These are phyloP conservation scores for Exophiala alcalophila DNA, from an alignment of 2,329 filamentous ascomycete species.

Conservation along the genomic window DNA sequence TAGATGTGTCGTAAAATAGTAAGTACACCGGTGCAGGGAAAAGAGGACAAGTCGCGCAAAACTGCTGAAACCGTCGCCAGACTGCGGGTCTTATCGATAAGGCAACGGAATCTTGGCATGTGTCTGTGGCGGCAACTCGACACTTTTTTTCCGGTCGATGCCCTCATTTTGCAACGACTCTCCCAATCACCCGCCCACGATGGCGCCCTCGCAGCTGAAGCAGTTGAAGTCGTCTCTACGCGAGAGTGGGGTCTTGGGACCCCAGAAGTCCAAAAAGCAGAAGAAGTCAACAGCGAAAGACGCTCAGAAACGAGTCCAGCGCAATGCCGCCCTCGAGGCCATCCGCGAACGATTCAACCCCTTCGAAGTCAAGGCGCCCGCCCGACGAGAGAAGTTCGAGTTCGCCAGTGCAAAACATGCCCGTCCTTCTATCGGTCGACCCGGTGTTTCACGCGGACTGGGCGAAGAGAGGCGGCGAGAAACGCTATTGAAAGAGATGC, in stretches of 20 bases:
- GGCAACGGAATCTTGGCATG: too few relatives aligned
- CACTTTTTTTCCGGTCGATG: too few relatives aligned
- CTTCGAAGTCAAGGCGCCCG: conserved; percentile 84
- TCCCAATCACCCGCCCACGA: too few relatives aligned
- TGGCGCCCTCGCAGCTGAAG: conserved; percentile 96
- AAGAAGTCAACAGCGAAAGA: conserved; percentile 70
- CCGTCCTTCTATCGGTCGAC: conserved; percentile 63
- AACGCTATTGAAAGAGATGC: conserved; percentile 86
- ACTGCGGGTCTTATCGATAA: too few relatives aligned
- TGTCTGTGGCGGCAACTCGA: too few relatives aligned
- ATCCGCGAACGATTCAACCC: conserved; percentile 98
- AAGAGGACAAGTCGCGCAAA: too few relatives aligned
- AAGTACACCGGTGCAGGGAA: too few relatives aligned
- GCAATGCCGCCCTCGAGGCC: conserved; percentile 71
- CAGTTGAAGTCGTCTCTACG: conserved; percentile 86
- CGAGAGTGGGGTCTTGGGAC: conserved; percentile 85
- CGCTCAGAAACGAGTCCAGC: conserved; percentile 71
- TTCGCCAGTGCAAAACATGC: conserved; percentile 66
- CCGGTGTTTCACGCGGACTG: conserved; percentile 77
- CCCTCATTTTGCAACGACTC: too few relatives aligned
- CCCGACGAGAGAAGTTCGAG: conserved; percentile 78
- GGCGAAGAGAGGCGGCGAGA: conserved; percentile 81
- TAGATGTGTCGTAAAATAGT: too few relatives aligned
- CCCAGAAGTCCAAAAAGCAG: conserved; percentile 93
- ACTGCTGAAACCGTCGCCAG: too few relatives aligned